Percentiles rank a stretch among this genome's conserved stretches.
Conservation (phyloP, 768 basidiomycete species). For the Lanmaoa rubissima region DNA sequence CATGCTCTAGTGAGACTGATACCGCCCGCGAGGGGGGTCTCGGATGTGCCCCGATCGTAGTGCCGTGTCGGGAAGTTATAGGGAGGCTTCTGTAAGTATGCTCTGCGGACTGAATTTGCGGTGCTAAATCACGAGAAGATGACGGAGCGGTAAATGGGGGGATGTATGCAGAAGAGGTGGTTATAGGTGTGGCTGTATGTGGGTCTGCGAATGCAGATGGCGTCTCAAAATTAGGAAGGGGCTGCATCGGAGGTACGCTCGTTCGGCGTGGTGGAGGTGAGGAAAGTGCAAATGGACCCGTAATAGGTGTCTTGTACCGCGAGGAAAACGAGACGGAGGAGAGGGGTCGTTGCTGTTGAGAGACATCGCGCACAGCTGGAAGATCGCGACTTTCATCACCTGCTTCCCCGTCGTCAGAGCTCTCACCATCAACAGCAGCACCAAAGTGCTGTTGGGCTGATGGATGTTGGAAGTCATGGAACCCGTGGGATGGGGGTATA, state of each 20-base stretch:
- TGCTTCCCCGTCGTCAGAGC: slow-evolving; percentile 46
- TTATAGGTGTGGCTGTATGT: slow-evolving; percentile 36
- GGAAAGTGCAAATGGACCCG: slow-evolving; percentile 58
- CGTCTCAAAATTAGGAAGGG: slow-evolving; percentile 66
- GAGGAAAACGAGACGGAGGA: slow-evolving; percentile 69
- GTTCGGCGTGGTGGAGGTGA: slow-evolving; percentile 45
- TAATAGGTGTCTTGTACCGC: slow-evolving; percentile 76
- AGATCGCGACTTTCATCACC: slow-evolving; percentile 49
- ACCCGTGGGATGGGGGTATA: slow-evolving; percentile 17
- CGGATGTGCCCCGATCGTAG: slow-evolving; percentile 31
- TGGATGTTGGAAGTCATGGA: slow-evolving; percentile 14
- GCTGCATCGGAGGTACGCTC: slow-evolving; percentile 63
- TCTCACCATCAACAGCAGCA: slow-evolving; percentile 33
- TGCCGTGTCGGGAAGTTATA: slow-evolving; percentile 35
- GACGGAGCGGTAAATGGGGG: slow-evolving; percentile 39
- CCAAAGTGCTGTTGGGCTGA: slow-evolving; percentile 15
- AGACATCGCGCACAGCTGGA: slow-evolving; percentile 38
- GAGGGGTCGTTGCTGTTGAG: slow-evolving; percentile 50
- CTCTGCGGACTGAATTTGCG: slow-evolving; percentile 38
- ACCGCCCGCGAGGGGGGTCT: slow-evolving; percentile 43
- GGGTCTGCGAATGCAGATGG: slow-evolving; percentile 68
- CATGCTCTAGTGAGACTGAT: slow-evolving; percentile 54
- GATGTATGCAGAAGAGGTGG: slow-evolving; percentile 37
- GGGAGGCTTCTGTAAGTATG: slow-evolving; percentile 36
- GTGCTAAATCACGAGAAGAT: slow-evolving; percentile 38